Evolutionary conservation across 106 monocot species (phyloP), one percentile per base, ranked within the genome.

Genomic region (Posidonia australis): DNA sequence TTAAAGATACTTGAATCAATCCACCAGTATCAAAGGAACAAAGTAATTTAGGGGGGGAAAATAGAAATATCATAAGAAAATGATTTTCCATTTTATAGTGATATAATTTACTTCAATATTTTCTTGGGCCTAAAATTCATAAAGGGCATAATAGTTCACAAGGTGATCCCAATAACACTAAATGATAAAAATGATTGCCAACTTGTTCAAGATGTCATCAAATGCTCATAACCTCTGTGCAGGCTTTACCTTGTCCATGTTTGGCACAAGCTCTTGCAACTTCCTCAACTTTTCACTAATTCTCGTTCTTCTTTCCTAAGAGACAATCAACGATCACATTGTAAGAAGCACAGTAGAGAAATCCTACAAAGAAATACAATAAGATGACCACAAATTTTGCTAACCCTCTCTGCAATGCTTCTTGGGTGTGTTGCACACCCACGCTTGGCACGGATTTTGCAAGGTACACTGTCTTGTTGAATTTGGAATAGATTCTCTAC

Each of bases 341-440:
- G 47, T 16, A 16, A 49, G 10, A 64, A 46, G 26, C 64, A 29
- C 14, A 64, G 20, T 3, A 29, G 25, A 14, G 16, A 47, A 6
- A 64, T 46, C 5, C 44, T 14, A 64, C 11, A 14, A 28, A 63
- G 14, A 26, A 48, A 44, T 31, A 58, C 23, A 16, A 30, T 9
- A 5, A 44, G 17, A 46, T 64, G 25, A 25, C 22, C 19, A 14
- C 25, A 32, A 49, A 18, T 5, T 43, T 54, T 13, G n/a, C 63
- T 63, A 21, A 74, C 73, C 66, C 73, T 74, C 45, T 74, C 73
- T n/a, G 73, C 73, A n/a, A 74, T 74, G 65, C 73, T 74, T 36
- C 73, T 56, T 1, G 73, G 73, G 51, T 74, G 73, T 29, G 73
- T 74, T 10, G 73, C 73, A 59, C 73, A 74, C 10, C 73, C 73